phyloP scores from a whole-genome alignment of 2,329 filamentous ascomycete species.

The Talaromyces sp. region DNA sequence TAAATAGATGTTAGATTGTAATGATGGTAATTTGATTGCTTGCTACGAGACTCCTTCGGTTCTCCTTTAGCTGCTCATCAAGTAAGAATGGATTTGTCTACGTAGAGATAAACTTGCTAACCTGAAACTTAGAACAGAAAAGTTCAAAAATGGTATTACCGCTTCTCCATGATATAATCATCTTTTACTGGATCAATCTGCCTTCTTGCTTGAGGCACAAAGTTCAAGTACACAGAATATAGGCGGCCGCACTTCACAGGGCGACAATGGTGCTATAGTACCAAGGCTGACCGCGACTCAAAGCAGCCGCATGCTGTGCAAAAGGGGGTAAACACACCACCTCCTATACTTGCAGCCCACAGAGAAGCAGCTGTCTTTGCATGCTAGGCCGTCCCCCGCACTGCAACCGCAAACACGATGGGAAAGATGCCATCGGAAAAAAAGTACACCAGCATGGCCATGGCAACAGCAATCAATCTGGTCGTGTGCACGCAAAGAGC shows the following conservation, averaged over 20 bases:
- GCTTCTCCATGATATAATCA: neutral
- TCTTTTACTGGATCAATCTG: constrained; percentile 4
- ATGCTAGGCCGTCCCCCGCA: constrained; percentile 56
- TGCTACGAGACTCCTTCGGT: neutral
- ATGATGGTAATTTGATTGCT: neutral
- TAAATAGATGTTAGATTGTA: neutral
- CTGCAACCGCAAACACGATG: constrained; percentile 55
- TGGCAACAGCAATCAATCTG: constrained; percentile 44
- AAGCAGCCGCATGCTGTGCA: neutral
- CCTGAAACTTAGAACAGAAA: neutral
- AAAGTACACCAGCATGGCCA: constrained; percentile 53
- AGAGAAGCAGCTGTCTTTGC: constrained; percentile 56
- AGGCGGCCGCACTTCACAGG: neutral
- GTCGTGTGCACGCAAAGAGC: constrained; percentile 51
- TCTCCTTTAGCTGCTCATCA: neutral
- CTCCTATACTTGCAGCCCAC: constrained; percentile 51
- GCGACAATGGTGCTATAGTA: neutral
- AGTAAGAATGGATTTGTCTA: no score
- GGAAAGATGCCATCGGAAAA: constrained; percentile 60
- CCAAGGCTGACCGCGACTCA: neutral
- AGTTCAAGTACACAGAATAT: neutral
- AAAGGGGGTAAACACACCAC: constrained; percentile 43
- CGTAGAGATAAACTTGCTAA: neutral
- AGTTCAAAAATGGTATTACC: neutral
- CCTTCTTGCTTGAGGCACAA: neutral